Conservation (phyloP, 1,284 basidiomycete species). For the Irpex rosettiformis region DNA sequence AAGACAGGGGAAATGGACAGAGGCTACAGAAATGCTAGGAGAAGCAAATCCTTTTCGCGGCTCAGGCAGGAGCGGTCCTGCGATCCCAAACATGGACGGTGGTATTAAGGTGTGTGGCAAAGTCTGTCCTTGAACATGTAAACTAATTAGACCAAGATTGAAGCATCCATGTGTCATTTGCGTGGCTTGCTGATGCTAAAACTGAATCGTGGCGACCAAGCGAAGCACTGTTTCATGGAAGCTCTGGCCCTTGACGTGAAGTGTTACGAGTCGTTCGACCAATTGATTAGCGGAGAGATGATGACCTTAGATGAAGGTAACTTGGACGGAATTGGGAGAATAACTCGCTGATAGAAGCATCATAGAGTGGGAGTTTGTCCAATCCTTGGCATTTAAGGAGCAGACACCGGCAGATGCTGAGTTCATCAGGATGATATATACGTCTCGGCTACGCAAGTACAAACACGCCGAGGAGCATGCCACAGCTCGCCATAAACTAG, state of each 20-base stretch:
- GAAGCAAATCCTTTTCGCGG: conserved; percentile 85
- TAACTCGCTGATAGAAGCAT: background rate
- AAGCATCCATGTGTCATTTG: conserved; percentile 93
- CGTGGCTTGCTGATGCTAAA: conserved; percentile 94
- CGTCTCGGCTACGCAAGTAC: conserved; percentile 87
- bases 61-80: conserved; percentile 59
- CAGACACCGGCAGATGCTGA: conserved; percentile 87
- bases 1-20: conserved; percentile 89
- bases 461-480: conserved; percentile 82
- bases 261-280: conserved; percentile 94
- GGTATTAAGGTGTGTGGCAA: conserved; percentile 71
- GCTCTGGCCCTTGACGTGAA: conserved; percentile 94
- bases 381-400: conserved; percentile 76
- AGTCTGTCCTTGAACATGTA: background rate
- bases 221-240: conserved; percentile 93
- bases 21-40: conserved; percentile 92
- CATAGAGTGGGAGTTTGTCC: conserved; percentile 94
- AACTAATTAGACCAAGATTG: conserved; percentile 53
- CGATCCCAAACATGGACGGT: conserved; percentile 75
- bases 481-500: conserved; percentile 68
- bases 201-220: conserved; percentile 83
- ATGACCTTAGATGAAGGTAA: conserved; percentile 89
- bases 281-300: conserved; percentile 90
- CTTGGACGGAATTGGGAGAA: conserved; percentile 15
- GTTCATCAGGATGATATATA: conserved; percentile 91